Conservation (phyloP, 306 rosid genomes). For the Ormosia emarginata region DNA sequence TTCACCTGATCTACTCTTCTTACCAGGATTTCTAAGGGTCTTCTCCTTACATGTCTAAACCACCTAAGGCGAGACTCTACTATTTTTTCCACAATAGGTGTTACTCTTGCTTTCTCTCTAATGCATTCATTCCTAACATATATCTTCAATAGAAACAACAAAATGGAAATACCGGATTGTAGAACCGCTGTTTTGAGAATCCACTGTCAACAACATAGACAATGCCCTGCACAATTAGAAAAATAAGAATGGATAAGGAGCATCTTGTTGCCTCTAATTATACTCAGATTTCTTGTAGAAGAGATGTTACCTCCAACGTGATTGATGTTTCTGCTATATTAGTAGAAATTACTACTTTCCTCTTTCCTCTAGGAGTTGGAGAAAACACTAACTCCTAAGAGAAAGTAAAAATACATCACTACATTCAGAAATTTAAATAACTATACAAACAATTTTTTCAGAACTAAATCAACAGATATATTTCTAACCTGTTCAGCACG, state of each 20-base stretch:
- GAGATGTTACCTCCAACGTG: constrained; percentile 75
- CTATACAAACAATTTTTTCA: neutral
- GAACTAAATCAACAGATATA: constrained; percentile 15
- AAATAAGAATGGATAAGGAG: constrained; percentile 16
- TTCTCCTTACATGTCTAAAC: no score
- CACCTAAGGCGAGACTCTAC: no score
- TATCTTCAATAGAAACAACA: constrained; percentile 20
- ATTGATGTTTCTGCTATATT: constrained; percentile 96
- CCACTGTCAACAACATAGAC: constrained; percentile 96
- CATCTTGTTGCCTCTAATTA: constrained; percentile 6
- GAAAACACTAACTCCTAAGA: constrained; percentile 76
- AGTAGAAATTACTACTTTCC: constrained; percentile 88
- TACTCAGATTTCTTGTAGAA: neutral
- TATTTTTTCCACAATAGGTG: no score
- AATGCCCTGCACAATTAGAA: constrained; percentile 63
- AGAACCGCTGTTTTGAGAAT: constrained; percentile 88
- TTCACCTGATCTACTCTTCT: no score
- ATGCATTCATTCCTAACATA: constrained; percentile 1
- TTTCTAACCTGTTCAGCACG: constrained; percentile 81
- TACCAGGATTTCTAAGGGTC: no score
- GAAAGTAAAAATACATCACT: constrained; percentile 19
- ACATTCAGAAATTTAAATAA: constrained; percentile 8
- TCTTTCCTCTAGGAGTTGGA: constrained; percentile 87
- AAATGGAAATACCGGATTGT: constrained; percentile 67
- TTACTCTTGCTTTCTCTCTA: no score